phyloP scores from a whole-genome alignment of 2,329 filamentous ascomycete genomes.

The Colletotrichum acutatum region DNA sequence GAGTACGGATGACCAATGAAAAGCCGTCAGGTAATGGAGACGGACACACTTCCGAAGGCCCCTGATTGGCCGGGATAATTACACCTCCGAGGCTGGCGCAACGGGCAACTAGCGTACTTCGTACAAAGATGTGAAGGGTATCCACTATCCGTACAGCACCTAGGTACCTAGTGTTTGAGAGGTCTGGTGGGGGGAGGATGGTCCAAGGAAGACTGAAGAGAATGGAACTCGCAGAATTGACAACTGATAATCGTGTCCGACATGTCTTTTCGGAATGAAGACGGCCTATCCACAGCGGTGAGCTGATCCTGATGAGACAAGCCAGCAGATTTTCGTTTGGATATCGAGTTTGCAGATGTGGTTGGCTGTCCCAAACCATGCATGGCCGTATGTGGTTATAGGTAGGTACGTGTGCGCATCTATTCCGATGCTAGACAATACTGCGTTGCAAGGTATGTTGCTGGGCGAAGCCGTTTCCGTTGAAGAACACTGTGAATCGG shows the following conservation, averaged over 20 bases:
- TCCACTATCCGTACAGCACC: too few relatives aligned
- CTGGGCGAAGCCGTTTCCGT: background rate
- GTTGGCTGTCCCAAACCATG: background rate
- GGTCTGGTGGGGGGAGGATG: background rate
- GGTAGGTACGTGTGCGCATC: background rate
- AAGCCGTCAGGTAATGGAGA: background rate
- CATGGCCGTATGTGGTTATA: background rate
- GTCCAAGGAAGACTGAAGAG: background rate
- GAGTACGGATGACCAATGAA: background rate
- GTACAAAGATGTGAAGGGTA: too few relatives aligned
- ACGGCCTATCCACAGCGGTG: background rate
- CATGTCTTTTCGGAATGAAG: background rate
- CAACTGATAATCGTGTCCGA: background rate
- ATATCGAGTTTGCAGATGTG: background rate
- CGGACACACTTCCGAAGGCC: background rate
- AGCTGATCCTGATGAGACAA: background rate
- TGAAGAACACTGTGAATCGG: conserved; percentile 4
- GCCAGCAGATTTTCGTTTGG: background rate
- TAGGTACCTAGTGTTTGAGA: too few relatives aligned
- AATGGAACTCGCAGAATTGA: background rate
- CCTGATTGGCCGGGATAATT: background rate
- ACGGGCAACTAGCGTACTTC: too few relatives aligned
- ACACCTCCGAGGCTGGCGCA: background rate
- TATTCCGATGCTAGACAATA: too few relatives aligned
- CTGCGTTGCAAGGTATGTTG: background rate